These are phyloP conservation scores for Pseudopyrenochaeta lycopersici DNA, from an alignment of 2,329 filamentous ascomycete genomes.

Conservation along the genomic window DNA sequence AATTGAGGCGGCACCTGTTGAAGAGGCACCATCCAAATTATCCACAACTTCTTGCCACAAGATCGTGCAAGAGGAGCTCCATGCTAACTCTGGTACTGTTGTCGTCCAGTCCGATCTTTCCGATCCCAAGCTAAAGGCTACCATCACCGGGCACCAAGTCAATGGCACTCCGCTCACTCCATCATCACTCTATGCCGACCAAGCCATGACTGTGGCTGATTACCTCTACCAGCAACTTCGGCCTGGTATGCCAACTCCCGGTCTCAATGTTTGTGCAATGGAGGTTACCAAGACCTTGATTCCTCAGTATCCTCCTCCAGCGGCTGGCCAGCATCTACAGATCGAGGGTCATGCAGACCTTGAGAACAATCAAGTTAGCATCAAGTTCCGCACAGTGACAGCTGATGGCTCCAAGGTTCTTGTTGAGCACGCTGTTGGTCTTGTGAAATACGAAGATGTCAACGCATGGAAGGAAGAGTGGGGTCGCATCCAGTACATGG, in stretches of 20 bases:
- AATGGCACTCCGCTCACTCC: constrained; percentile 73
- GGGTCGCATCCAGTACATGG: constrained; percentile 70
- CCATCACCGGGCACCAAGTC: constrained; percentile 72
- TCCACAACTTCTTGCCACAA: constrained; percentile 73
- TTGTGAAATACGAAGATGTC: constrained; percentile 68
- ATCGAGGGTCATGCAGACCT: constrained; percentile 69
- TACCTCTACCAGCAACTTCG: constrained; percentile 72
- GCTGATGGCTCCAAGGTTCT: constrained; percentile 66
- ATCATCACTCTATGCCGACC: constrained; percentile 70
- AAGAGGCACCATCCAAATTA: constrained; percentile 61
- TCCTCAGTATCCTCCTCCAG: constrained; percentile 58
- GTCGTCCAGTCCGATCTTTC: constrained; percentile 73
- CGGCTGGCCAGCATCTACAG: constrained; percentile 67
- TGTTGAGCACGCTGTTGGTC: constrained; percentile 69
- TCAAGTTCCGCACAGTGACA: constrained; percentile 66
- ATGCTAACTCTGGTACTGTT: constrained; percentile 66
- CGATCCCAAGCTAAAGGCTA: constrained; percentile 68
- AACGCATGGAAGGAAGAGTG: constrained; percentile 71
- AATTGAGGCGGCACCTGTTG: constrained; percentile 51
- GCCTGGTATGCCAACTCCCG: constrained; percentile 64
- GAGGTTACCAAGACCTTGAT: constrained; percentile 77
- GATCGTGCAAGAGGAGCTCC: constrained; percentile 69
- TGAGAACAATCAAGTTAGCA: constrained; percentile 62
- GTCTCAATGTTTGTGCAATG: constrained; percentile 72
- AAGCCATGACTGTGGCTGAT: constrained; percentile 71